A percentile compares a stretch with the other conserved stretches of the same genome.
Conservation (phyloP, 192 early-diverging fungal species). For the Coemansia sp. region DNA sequence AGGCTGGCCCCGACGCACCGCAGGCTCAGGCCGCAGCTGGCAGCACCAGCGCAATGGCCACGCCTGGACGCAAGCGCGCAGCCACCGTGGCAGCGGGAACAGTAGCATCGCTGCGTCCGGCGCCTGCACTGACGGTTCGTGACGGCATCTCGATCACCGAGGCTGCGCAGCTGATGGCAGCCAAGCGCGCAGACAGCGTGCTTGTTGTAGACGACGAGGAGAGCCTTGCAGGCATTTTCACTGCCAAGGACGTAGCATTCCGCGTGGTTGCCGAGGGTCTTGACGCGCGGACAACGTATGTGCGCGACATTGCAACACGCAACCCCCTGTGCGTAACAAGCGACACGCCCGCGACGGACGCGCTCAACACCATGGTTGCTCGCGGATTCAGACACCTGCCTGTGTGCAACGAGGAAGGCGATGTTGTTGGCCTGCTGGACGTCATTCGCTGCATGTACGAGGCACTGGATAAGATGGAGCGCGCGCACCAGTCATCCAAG, state of each 20-base stretch:
- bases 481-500: constrained; percentile 78
- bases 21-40: constrained; percentile 9
- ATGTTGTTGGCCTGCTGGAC: constrained; percentile 82
- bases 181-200: constrained; percentile 93
- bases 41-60: constrained; percentile 15
- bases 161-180: constrained; percentile 94
- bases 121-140: constrained; percentile 83
- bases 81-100: constrained; percentile 62
- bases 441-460: constrained; percentile 87
- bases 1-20: constrained; percentile 22
- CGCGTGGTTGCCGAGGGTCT: constrained; percentile 84
- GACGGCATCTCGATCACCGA: constrained; percentile 77
- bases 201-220: constrained; percentile 93
- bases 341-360: constrained; percentile 77
- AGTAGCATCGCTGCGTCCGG: constrained; percentile 85
- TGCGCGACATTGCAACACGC: constrained; percentile 88
- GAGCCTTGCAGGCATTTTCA: constrained; percentile 92
- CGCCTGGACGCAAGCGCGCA: constrained; percentile 36
- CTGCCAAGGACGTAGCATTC: constrained; percentile 97
- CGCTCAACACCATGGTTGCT: constrained; percentile 80
- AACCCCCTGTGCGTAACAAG: constrained; percentile 87
- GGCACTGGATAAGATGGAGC: constrained; percentile 83
- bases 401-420: constrained; percentile 83
- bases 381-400: constrained; percentile 86
- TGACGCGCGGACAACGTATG: constrained; percentile 67